Evolutionary conservation across 331 rosid genomes (phyloP).

Genomic region (Pyrus hybrid): DNA sequence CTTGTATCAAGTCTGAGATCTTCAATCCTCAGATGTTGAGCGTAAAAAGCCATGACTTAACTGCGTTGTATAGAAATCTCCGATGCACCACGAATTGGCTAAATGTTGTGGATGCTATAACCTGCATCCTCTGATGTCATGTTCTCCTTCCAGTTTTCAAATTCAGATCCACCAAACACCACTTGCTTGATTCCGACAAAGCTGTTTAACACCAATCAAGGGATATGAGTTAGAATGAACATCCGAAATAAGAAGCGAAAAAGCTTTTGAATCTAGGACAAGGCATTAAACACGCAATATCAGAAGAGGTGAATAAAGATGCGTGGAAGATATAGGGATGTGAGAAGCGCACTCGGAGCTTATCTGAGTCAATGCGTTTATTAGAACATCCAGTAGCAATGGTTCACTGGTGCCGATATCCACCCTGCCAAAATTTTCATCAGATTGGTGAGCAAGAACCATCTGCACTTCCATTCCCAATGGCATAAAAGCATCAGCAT

Average conservation of each 20-base stretch:
- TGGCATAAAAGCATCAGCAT: not conserved
- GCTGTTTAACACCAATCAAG: constrained; percentile 26
- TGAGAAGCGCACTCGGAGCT: constrained; percentile 73
- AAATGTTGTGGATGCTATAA: constrained; percentile 58
- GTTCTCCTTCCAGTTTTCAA: constrained; percentile 75
- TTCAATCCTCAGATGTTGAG: not conserved
- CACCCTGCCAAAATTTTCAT: constrained; percentile 48
- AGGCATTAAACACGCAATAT: not conserved
- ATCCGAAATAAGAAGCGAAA: not conserved
- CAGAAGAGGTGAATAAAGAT: not conserved
- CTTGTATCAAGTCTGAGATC: not conserved
- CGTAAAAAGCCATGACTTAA: not conserved
- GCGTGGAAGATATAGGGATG: not conserved
- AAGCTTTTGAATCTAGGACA: not conserved
- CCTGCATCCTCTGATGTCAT: constrained; percentile 71
- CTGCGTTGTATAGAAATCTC: not conserved
- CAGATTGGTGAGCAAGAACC: not conserved
- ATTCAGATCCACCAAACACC: constrained; percentile 72
- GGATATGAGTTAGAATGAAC: not conserved
- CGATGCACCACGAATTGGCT: constrained; percentile 19
- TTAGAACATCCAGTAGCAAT: constrained; percentile 64
- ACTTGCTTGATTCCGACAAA: constrained; percentile 79
- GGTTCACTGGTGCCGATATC: constrained; percentile 83
- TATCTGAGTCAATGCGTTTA: constrained; percentile 82
- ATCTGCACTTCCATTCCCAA: not conserved